Percentiles rank a stretch among this genome's conserved stretches.
phyloP scores from a whole-genome alignment of 495 filamentous ascomycete genomes.

The Aspergillus haitiensis region DNA sequence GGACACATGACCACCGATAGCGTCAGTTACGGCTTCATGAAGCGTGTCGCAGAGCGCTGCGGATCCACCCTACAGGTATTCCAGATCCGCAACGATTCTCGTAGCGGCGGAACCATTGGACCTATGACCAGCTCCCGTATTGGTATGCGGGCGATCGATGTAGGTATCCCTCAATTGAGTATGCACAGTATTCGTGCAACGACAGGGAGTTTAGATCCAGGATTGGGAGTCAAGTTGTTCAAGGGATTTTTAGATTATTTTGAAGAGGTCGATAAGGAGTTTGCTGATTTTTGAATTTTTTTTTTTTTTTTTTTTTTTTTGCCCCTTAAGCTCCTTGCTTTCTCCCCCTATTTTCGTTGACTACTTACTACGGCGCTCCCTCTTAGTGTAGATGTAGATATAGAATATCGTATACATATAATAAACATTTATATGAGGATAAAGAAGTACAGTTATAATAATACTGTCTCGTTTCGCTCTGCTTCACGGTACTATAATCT shows the following conservation, averaged over 20 bases:
- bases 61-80: conserved; percentile 78
- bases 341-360: background rate
- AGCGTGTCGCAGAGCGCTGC: conserved; percentile 68
- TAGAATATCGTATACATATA: too few relatives aligned
- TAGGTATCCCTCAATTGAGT: conserved; percentile 85
- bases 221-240: conserved; percentile 83
- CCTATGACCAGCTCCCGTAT: conserved; percentile 81
- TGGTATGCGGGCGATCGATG: conserved; percentile 84
- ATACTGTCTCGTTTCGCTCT: too few relatives aligned
- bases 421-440: too few relatives aligned
- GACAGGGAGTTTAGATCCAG: conserved; percentile 82
- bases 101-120: conserved; percentile 91
- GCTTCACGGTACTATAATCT: too few relatives aligned
- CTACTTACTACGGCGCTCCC: too few relatives aligned
- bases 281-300: conserved; percentile 51
- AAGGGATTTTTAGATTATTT: conserved; percentile 87
- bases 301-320: background rate
- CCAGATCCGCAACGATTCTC: conserved; percentile 89
- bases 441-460: background rate
- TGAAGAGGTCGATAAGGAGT: conserved; percentile 85
- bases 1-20: conserved; percentile 92
- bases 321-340: too few relatives aligned
- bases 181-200: conserved; percentile 97
- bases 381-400: too few relatives aligned
- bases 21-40: conserved; percentile 73